Evolutionary conservation across 2,329 filamentous ascomycete species (phyloP), one percentile per base, ranked within the genome.

Genomic region (Colletotrichum camelliae): DNA sequence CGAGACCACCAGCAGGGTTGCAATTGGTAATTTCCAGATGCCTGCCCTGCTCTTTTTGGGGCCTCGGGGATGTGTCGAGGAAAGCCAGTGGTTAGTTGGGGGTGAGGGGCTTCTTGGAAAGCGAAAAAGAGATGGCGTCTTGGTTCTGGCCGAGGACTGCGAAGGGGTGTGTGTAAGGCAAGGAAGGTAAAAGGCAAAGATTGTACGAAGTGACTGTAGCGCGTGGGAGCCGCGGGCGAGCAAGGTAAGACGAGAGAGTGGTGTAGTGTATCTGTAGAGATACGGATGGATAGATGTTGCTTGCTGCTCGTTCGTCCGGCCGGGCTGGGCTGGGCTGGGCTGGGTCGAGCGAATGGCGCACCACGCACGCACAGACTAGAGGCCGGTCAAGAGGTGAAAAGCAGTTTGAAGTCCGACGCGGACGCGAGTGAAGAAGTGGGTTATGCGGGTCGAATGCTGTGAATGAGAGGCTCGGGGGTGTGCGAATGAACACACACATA

Each of bases 21-120:
- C 77, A 78, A 60, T 67, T 62, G 67, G 72, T 78, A 78, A 78
- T 78, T 78, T 77, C 77, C 77, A 76, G 70, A 75, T 70, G 70
- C 74, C 75, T 77, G 69, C 39, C 69, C 65, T 48, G 77, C 35
- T 61, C 66, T 37, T 72, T 66, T 55, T 68, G 64, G 67, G 57
- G 62, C 65, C 29, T 58, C 37, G 55, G 55, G 65, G 60, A 70
- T 70, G 52, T 75, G 61, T 75, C 61, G 75, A 77, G 35, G 70
- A 43, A 37, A 21, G 35, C 66, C 31, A 60, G 70, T 57, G 55
- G 69, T 60, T 60, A 18, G 27, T 33, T 60, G 57, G 15, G 57
- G 57, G 57, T 31, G 27, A 60, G 57, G 55, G 55, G 55, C 55
- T 29, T 52, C 43, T 18, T 29, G 35, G 37, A 65, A 61, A 29